Evolutionary conservation across 331 rosid species (phyloP), one percentile per base, ranked within the genome.

Genomic region (Pyracantha coccinea): DNA sequence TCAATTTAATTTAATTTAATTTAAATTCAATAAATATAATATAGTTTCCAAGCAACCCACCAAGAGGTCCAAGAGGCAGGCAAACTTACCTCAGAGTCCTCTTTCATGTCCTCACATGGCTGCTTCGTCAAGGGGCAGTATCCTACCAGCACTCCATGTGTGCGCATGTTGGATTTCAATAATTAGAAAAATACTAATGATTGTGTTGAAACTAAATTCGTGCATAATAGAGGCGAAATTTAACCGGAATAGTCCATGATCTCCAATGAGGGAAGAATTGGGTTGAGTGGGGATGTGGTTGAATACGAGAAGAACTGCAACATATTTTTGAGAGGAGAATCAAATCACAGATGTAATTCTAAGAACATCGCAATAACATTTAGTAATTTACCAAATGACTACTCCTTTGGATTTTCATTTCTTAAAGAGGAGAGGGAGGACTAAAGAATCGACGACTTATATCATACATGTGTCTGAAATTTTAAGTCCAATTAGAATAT

Each of bases 131-230:
- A 5, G 24, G 29, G 27, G 28, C 27, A 58, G 53, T 35, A 57
- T 57, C 66, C 35, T 21, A 41, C 32, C 66, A 7, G 54, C 16
- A 32, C 44, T 59, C 57, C 76, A 35, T 24, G 57, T 58, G 57
- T 72, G 14, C n/a, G 6, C 76, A 24, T 35, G 76, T 72, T 57
- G 31, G n/a, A 33, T 33, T 71, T 55, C 35, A 2, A 71, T 57
- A 32, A 71, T 57, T 21, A 31, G 16, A 55, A 12, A 29, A 53
- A 8, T 15, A 54, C 3, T 3, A 4, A 5, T 12, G 14, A 38
- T 35, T 38, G 13, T 10, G 44, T 38, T 38, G 44, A 2, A 38
- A 38, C 13, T 38, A 38, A 9, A 38, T 38, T 38, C 4, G 44
- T 0, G 4, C 13, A 38, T 4, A 38, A 0, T 2, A 38, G 0